These are phyloP conservation scores for Eimeria zaria DNA, from an alignment of 169 alveolate genomes.

Conservation along the genomic window DNA sequence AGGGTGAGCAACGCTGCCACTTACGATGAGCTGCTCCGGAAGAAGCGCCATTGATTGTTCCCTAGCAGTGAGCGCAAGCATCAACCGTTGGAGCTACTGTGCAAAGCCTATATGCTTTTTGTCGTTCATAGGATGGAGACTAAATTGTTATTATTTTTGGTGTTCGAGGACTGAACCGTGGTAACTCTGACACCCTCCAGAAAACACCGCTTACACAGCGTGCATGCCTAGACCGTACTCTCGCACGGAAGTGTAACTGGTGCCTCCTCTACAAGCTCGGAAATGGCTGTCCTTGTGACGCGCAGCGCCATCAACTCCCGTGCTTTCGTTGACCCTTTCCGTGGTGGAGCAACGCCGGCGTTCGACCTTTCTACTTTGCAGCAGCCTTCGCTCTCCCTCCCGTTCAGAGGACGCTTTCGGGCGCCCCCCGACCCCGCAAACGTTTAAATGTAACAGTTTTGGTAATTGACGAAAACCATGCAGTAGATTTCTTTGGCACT, in stretches of 20 bases:
- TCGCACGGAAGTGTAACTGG: too few species aligned
- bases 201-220: too few species aligned
- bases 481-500: too few species aligned
- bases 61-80: too few species aligned
- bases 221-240: too few species aligned
- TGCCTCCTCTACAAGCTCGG: too few species aligned
- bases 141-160: conserved; percentile 38
- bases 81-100: neutral
- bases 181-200: neutral
- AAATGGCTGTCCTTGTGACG: neutral
- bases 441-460: neutral
- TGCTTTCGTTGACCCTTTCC: neutral
- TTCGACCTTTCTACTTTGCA: neutral
- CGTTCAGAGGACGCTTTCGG: too few species aligned
- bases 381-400: neutral
- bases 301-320: conserved; percentile 51
- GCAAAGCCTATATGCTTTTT: neutral
- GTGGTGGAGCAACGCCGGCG: neutral
- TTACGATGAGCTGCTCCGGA: neutral
- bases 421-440: too few species aligned
- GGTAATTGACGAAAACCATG: too few species aligned
- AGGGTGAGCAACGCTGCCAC: conserved; percentile 10
- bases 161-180: conserved; percentile 23
- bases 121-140: conserved; percentile 11
- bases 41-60: too few species aligned